These are phyloP conservation scores for Mentha longifolia DNA, from an alignment of 257 asterid species.

Conservation along the genomic window DNA sequence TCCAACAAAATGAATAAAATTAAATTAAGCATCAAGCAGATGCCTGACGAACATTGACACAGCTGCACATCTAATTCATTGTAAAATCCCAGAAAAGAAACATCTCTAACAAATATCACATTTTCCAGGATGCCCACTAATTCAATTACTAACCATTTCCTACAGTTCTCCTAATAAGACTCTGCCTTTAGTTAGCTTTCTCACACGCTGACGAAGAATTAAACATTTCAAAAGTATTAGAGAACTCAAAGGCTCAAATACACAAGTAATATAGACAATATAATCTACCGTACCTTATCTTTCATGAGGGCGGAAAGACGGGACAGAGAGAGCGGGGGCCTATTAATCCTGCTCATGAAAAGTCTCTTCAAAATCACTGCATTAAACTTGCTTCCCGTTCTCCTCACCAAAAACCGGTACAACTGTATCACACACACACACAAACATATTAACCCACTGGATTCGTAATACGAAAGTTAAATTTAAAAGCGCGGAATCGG, in stretches of 20 bases:
- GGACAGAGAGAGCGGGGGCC: constrained; percentile 84
- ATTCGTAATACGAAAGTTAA: background rate
- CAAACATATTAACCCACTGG: constrained; percentile 19
- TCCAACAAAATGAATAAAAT: background rate
- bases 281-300: constrained; percentile 58
- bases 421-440: constrained; percentile 42
- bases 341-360: constrained; percentile 90
- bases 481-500: background rate
- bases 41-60: background rate
- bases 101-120: background rate
- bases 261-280: background rate
- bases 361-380: constrained; percentile 84
- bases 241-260: background rate
- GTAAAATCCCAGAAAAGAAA: background rate
- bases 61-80: background rate
- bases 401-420: constrained; percentile 87
- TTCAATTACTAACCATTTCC: background rate
- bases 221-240: background rate
- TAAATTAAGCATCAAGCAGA: background rate
- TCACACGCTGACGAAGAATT: background rate
- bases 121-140: background rate
- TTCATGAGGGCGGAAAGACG: constrained; percentile 66
- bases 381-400: constrained; percentile 87
- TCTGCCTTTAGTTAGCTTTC: background rate
- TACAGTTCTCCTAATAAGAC: background rate